Conservation (phyloP, 495 filamentous ascomycete species). For the Aspergillus hancockii region DNA sequence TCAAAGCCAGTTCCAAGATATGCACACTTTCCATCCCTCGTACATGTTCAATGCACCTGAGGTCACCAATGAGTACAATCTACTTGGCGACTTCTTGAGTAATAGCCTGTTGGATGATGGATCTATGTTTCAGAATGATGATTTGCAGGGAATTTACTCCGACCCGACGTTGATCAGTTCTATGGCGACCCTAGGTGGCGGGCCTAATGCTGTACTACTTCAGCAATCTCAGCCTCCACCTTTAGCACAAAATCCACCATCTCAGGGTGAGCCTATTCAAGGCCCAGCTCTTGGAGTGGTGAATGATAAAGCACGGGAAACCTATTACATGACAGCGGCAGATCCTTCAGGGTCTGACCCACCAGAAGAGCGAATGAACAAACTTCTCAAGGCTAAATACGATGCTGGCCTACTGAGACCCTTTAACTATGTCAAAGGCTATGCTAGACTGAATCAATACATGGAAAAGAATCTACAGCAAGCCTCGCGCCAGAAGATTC, state of each 20-base stretch:
- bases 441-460: constrained; percentile 81
- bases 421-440: constrained; percentile 98
- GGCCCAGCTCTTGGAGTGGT: constrained; percentile 60
- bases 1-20: constrained; percentile 86
- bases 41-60: constrained; percentile 96
- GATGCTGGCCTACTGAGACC: constrained; percentile 92
- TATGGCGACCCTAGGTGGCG: constrained; percentile 40
- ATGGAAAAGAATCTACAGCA: constrained; percentile 85
- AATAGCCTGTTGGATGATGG: constrained; percentile 83
- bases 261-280: constrained; percentile 58
- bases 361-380: constrained; percentile 93
- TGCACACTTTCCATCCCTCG: constrained; percentile 89
- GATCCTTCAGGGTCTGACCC: constrained; percentile 90
- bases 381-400: constrained; percentile 90
- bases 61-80: constrained; percentile 91
- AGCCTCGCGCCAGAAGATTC: constrained; percentile 78
- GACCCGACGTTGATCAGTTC: constrained; percentile 56
- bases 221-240: constrained; percentile 39
- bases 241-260: constrained; percentile 43
- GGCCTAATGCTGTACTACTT: constrained; percentile 31
- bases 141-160: constrained; percentile 54
- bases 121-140: constrained; percentile 63
- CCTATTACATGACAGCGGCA: constrained; percentile 93
- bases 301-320: constrained; percentile 81
- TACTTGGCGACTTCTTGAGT: constrained; percentile 93